Conservation (phyloP, 441 rosid genomes). For the Hura crepitans region DNA sequence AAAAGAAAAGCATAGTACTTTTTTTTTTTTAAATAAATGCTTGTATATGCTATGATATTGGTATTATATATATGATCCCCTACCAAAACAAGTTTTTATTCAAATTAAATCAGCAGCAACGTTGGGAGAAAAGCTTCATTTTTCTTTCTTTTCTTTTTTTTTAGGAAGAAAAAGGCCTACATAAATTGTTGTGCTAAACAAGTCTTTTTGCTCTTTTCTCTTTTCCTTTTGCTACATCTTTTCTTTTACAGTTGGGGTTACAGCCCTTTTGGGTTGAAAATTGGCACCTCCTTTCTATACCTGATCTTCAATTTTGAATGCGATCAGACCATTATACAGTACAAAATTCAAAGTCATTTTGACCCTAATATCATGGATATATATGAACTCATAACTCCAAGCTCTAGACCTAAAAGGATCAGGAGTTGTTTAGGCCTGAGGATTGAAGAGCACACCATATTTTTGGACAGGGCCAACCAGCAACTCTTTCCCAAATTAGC, state of each 20-base stretch:
- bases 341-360: not conserved
- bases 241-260: not conserved
- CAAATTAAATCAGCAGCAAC: too few species aligned
- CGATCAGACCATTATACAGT: slow-evolving; percentile 4
- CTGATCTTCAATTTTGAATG: slow-evolving; percentile 9
- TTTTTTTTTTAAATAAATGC: too few species aligned
- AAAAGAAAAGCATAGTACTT: too few species aligned
- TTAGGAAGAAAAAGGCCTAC: not conserved
- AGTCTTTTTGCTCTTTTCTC: not conserved
- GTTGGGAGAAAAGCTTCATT: not conserved
- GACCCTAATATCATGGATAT: not conserved
- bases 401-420: slow-evolving; percentile 1
- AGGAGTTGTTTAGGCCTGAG: not conserved
- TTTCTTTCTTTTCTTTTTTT: not conserved
- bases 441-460: not conserved
- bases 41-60: too few species aligned
- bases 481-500: not conserved
- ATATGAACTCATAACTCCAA: slow-evolving; percentile 1
- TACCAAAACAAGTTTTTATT: too few species aligned
- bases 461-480: not conserved
- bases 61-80: too few species aligned
- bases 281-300: not conserved
- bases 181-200: not conserved
- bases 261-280: not conserved
- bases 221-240: not conserved